Conservation (phyloP, 2,329 filamentous ascomycete genomes). For the Cadophora gregata region DNA sequence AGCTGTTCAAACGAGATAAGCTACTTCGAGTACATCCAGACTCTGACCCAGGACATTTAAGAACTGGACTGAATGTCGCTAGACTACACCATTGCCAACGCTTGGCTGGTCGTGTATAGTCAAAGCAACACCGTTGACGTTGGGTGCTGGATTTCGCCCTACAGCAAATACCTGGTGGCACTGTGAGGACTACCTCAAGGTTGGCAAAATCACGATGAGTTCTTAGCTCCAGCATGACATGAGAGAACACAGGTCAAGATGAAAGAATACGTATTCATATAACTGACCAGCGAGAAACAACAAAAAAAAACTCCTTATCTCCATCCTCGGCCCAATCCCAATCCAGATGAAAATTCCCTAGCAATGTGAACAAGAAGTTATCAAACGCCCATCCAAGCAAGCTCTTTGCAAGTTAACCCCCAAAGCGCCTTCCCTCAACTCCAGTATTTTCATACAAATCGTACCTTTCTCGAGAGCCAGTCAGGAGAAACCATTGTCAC, state of each 20-base stretch:
- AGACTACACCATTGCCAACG: no score
- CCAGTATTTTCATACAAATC: constrained; percentile 10
- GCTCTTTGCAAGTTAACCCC: not conserved
- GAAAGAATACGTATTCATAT: constrained; percentile 6
- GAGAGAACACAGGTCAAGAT: not conserved
- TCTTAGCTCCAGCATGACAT: not conserved
- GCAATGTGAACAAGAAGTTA: not conserved
- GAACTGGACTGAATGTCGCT: no score
- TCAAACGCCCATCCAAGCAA: constrained; percentile 8
- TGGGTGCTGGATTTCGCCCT: no score
- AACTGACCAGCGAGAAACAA: not conserved
- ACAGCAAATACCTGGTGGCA: no score
- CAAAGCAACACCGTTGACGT: no score
- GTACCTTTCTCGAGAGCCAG: not conserved
- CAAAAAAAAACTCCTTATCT: not conserved
- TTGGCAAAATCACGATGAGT: not conserved
- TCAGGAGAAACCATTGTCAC: not conserved
- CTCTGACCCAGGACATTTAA: no score
- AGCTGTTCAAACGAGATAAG: no score
- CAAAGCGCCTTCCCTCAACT: constrained; percentile 9
- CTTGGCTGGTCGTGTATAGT: no score
- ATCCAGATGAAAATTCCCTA: not conserved
- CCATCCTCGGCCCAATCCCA: not conserved
- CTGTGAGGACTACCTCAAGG: not conserved
- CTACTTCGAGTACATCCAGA: no score